Conservation (phyloP, 2,329 filamentous ascomycete genomes). For the Fusarium beomiforme region DNA sequence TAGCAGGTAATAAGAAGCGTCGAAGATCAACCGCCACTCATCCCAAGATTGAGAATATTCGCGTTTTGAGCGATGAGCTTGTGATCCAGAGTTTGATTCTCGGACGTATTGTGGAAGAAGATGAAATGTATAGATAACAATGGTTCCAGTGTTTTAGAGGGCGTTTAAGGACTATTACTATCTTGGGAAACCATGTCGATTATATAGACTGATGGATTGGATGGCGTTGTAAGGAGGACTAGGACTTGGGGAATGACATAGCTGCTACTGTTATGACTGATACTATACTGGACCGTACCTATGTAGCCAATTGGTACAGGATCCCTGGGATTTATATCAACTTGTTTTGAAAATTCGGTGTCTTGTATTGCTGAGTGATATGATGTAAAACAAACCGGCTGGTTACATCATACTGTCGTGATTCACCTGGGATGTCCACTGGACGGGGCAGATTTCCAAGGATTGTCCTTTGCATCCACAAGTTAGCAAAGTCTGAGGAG, state of each 20-base stretch:
- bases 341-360: not conserved
- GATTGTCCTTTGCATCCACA: constrained; percentile 12
- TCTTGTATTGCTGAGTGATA: not conserved
- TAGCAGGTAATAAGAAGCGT: constrained; percentile 52
- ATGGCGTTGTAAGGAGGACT: constrained; percentile 26
- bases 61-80: constrained; percentile 83
- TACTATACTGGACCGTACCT: not conserved
- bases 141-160: not conserved
- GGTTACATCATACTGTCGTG: constrained; percentile 27
- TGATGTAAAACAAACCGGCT: not conserved
- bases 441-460: not conserved
- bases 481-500: constrained; percentile 2
- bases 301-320: constrained; percentile 2
- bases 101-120: constrained; percentile 77
- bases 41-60: constrained; percentile 61
- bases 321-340: constrained; percentile 15
- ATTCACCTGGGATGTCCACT: not conserved
- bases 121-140: constrained; percentile 50
- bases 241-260: not conserved
- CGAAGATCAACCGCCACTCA: constrained; percentile 43
- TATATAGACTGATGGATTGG: constrained; percentile 18
- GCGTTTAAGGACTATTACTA: constrained; percentile 31
- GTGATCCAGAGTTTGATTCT: constrained; percentile 93
- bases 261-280: not conserved
- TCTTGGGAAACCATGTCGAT: constrained; percentile 13